phyloP scores from a whole-genome alignment of 2,329 filamentous ascomycete genomes.

The Epichloe brachyelytri region DNA sequence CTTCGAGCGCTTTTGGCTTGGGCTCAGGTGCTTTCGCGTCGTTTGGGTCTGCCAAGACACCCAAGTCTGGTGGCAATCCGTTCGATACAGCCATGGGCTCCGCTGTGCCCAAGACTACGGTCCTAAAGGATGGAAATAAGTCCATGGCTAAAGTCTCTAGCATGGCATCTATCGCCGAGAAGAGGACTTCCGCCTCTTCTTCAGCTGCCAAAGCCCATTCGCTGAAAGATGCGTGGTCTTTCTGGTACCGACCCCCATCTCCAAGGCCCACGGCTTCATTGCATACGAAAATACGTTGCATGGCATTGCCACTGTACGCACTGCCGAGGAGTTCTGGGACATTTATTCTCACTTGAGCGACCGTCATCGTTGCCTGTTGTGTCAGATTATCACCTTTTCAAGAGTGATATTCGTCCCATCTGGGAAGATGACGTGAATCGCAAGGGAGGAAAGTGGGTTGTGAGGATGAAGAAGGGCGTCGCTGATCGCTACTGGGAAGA shows the following conservation, averaged over 20 bases:
- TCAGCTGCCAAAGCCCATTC: constrained; percentile 33
- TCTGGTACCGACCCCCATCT: constrained; percentile 97
- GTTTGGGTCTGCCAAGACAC: constrained; percentile 68
- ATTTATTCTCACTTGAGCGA: constrained; percentile 77
- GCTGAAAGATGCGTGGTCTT: constrained; percentile 81
- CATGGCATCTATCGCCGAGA: constrained; percentile 36
- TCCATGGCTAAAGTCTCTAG: constrained; percentile 16
- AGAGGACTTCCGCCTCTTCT: constrained; percentile 19
- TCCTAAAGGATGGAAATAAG: constrained; percentile 20
- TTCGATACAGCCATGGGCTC: constrained; percentile 60
- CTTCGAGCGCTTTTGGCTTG: constrained; percentile 82
- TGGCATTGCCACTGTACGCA: constrained; percentile 67
- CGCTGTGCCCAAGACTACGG: constrained; percentile 18
- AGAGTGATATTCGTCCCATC: constrained; percentile 87
- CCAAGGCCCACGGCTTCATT: constrained; percentile 74
- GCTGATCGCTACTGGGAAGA: constrained; percentile 97
- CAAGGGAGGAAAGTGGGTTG: constrained; percentile 92
- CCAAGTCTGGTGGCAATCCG: constrained; percentile 69
- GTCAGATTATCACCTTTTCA: constrained; percentile 97
- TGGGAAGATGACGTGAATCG: constrained; percentile 99
- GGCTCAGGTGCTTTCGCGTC: constrained; percentile 94
- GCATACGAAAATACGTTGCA: constrained; percentile 97
- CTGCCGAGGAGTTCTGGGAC: constrained; percentile 81
- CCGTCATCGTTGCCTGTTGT: constrained; percentile 81
- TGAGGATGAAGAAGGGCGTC: constrained; percentile 92